phyloP scores from a whole-genome alignment of 1,139 yeast genomes.

The Geotrichum phurueaensis region DNA sequence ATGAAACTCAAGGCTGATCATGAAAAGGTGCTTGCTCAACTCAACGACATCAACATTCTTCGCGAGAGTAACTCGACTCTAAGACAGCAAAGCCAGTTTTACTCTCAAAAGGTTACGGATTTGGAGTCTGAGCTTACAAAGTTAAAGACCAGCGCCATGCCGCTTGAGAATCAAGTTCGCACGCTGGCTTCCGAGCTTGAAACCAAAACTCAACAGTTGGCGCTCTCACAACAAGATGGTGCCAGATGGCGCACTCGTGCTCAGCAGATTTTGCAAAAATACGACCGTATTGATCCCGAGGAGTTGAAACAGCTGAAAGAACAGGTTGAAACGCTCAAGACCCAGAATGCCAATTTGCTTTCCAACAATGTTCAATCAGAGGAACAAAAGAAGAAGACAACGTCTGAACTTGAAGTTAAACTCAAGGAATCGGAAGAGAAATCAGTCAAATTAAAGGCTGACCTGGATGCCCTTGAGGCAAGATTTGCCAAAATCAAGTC shows the following conservation, averaged over 20 bases:
- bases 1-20: conserved; percentile 41
- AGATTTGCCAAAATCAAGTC: conserved; percentile 27
- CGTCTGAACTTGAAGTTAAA: conserved; percentile 5
- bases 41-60: conserved; percentile 62
- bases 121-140: conserved; percentile 37
- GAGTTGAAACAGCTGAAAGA: conserved; percentile 38
- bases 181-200: conserved; percentile 38
- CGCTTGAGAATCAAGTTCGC: conserved; percentile 36
- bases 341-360: conserved; percentile 18
- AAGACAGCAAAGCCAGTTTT: conserved; percentile 46
- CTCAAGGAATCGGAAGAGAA: conserved; percentile 13
- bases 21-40: conserved; percentile 50
- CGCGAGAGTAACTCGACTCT: conserved; percentile 69
- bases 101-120: conserved; percentile 32
- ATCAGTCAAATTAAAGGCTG: conserved; percentile 2
- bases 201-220: conserved; percentile 41
- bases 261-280: conserved; percentile 43
- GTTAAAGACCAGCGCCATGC: conserved; percentile 32
- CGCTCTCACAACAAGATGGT: conserved; percentile 40
- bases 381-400: conserved; percentile 6
- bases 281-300: conserved; percentile 41
- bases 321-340: conserved; percentile 35
- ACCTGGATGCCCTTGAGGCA: conserved; percentile 19
- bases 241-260: conserved; percentile 50
- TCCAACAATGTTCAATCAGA: conserved; percentile 4